Conservation (phyloP, 108 stramenopile genomes). For the Cyclotella cryptica region DNA sequence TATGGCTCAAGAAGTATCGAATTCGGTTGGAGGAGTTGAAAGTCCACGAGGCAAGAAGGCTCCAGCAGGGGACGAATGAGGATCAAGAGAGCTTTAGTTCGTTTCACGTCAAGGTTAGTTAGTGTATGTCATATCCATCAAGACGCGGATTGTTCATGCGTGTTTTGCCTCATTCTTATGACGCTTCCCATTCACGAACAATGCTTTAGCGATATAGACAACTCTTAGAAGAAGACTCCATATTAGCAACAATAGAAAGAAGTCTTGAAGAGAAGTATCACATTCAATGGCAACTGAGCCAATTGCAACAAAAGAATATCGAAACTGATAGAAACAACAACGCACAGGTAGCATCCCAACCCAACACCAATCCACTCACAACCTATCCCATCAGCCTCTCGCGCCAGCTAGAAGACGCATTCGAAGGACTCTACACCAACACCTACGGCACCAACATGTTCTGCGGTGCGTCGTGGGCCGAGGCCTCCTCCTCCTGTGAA, state of each 20-base stretch:
- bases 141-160: neutral
- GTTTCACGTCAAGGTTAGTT: conserved; percentile 16
- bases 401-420: conserved; percentile 45
- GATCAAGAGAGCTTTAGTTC: neutral
- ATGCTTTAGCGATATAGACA: conserved; percentile 8
- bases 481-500: conserved; percentile 45
- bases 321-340: neutral
- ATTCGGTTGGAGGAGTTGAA: conserved; percentile 8
- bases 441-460: conserved; percentile 56
- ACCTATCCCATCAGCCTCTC: neutral
- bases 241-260: conserved; percentile 35
- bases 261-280: conserved; percentile 39
- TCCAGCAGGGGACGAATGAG: neutral
- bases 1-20: conserved; percentile 10
- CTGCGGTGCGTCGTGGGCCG: conserved; percentile 48
- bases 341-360: neutral
- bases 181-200: neutral
- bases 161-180: neutral
- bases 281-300: conserved; percentile 39
- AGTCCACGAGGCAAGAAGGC: conserved; percentile 3
- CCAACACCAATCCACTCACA: neutral
- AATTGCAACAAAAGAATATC: conserved; percentile 7
- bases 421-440: conserved; percentile 28
- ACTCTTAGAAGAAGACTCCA: conserved; percentile 4
- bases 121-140: neutral